Base-by-base conservation (phyloP, 805 yeast species). In the Wickerhamomyces silvicola region DNA sequence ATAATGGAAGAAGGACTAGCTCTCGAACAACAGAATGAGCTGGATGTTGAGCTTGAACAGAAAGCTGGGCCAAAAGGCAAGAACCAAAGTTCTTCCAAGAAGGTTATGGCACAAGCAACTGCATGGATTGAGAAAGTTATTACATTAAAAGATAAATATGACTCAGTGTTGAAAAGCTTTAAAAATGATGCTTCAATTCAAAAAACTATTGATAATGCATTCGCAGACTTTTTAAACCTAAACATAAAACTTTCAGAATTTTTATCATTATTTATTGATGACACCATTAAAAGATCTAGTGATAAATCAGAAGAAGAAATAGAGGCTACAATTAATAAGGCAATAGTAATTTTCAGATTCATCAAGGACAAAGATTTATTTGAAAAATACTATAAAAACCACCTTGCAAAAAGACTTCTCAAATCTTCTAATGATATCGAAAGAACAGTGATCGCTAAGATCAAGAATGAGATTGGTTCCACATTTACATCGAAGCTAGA, bases 361-460 rank as follows among this genome's bases (percentile, higher is more conserved):
- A 66, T 87, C 28, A 68, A 74, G 37, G 95, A 88, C 45, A 88
- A 86, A 49, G 96, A 87, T 57, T 62, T 82, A 17, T 88, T 87
- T 59, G 95, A 86, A 50, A 80, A 74, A 25, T 78, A 81, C 39
- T 87, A 85, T 56, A 86, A 86, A 46, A 82, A 78, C 33, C 95
- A 84, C 58, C 64, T 88, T 36, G 95, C 95, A 1, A 85, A 81
- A 54, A 66, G 97, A 39, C 65, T 87, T 25, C 51, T 80, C 23
- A 68, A 74, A 35, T 62, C 72, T 2, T 56, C 52, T 5, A 59
- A 66, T 28, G 90, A 84, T 37, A 57, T 81, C 4, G 97, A 87
- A 53, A 77, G 78, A 49, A 59, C 64, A 18, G 64, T 86, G 52
- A 75, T 87, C 14, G 64, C 77, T 2, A 75, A 74, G 45, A 60